phyloP scores from a whole-genome alignment of 116 monocot genomes.

The Iris pallida region DNA sequence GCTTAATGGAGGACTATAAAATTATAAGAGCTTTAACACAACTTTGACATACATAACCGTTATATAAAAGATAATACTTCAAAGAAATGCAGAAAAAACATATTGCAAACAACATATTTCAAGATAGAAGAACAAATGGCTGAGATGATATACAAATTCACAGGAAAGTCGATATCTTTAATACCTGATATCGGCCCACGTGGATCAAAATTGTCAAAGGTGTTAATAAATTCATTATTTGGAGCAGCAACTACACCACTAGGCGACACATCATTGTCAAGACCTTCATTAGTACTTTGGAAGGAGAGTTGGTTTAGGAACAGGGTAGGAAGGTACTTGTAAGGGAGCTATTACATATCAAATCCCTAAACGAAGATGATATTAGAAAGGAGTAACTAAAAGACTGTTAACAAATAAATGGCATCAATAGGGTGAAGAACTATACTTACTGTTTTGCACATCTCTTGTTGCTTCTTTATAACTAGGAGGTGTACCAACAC shows the following conservation, averaged over 20 bases:
- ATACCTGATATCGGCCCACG: constrained; percentile 62
- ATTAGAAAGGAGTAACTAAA: neutral
- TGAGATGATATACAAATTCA: neutral
- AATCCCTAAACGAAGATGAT: constrained; percentile 32
- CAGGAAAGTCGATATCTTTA: neutral
- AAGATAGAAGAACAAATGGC: neutral
- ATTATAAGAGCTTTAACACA: too few relatives aligned
- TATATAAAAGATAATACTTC: too few relatives aligned
- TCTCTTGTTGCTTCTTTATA: constrained; percentile 67
- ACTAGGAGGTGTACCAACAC: constrained; percentile 45
- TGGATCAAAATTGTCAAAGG: constrained; percentile 96
- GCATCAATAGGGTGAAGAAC: neutral
- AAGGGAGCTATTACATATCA: constrained; percentile 19
- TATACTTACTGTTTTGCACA: constrained; percentile 35
- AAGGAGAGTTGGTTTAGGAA: constrained; percentile 11
- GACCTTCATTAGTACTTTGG: constrained; percentile 15
- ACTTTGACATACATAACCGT: too few relatives aligned
- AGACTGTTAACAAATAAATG: neutral
- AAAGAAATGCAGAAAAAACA: too few relatives aligned
- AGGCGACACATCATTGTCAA: constrained; percentile 3
- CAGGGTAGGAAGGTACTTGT: constrained; percentile 23
- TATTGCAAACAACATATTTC: neutral
- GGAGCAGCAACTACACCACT: constrained; percentile 16
- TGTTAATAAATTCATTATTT: constrained; percentile 11
- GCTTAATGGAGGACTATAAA: too few relatives aligned